These are phyloP conservation scores for Metschnikowia anglica DNA, from an alignment of 805 yeast genomes.

Conservation along the genomic window DNA sequence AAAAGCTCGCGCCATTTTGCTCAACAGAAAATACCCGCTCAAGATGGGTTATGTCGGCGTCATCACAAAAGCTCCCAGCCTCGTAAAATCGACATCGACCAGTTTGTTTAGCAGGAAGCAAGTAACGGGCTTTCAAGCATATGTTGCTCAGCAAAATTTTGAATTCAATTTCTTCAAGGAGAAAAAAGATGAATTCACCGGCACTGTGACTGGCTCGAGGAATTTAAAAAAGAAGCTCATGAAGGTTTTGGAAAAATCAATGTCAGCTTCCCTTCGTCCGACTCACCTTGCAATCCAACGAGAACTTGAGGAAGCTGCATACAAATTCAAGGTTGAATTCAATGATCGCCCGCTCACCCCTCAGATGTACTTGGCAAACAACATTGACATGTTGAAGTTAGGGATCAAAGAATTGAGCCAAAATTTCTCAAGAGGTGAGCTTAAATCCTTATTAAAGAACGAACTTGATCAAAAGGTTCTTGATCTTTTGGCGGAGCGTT, in stretches of 20 bases:
- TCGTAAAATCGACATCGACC: conserved; percentile 25
- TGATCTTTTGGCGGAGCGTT: conserved; percentile 82
- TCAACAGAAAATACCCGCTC: conserved; percentile 82
- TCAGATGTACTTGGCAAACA: conserved; percentile 88
- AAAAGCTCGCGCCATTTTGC: conserved; percentile 63
- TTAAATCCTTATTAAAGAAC: conserved; percentile 72
- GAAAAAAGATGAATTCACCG: conserved; percentile 56
- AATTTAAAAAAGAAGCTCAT: conserved; percentile 76
- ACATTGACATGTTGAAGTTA: conserved; percentile 81
- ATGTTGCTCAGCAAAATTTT: conserved; percentile 64
- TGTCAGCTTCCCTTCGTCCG: conserved; percentile 86
- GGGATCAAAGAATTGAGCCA: conserved; percentile 85
- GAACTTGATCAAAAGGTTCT: conserved; percentile 87
- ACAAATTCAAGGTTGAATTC: conserved; percentile 92
- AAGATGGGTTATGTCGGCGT: conserved; percentile 98
- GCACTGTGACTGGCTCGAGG: conserved; percentile 75
- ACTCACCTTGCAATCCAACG: conserved; percentile 81
- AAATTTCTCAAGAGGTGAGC: conserved; percentile 77
- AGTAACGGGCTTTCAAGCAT: conserved; percentile 56
- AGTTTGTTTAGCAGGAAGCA: conserved; percentile 49
- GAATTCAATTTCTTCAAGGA: conserved; percentile 58
- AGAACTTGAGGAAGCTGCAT: conserved; percentile 90
- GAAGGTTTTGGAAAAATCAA: conserved; percentile 82
- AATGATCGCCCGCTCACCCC: conserved; percentile 94
- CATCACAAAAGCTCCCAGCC: conserved; percentile 73